Percentiles rank a stretch among this genome's conserved stretches.
Evolutionary conservation across 768 basidiomycete species (phyloP).

Genomic region (Hericium erinaceus): DNA sequence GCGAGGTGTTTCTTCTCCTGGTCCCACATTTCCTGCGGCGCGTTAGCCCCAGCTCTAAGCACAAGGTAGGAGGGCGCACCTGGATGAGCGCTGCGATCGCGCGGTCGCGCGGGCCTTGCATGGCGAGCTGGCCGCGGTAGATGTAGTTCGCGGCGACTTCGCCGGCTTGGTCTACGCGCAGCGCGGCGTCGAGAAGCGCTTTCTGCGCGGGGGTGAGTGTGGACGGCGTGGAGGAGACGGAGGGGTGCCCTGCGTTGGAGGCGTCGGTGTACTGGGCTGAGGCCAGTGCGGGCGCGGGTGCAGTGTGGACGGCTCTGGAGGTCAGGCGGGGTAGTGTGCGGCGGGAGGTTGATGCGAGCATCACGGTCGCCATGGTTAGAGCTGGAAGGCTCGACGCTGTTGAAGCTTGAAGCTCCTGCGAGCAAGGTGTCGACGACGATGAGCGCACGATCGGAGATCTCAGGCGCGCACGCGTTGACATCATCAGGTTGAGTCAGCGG

Average conservation of each 20-base stretch:
- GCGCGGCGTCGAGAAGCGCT: slow-evolving; percentile 46
- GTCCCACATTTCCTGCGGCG: slow-evolving; percentile 88
- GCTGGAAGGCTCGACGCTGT: no score
- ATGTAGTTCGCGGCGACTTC: slow-evolving; percentile 96
- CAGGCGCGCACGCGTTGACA: no score
- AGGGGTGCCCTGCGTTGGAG: slow-evolving; percentile 24
- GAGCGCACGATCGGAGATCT: no score
- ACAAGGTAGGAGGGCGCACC: background rate
- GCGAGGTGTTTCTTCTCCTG: slow-evolving; percentile 87
- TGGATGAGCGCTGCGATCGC: background rate
- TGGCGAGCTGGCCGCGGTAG: slow-evolving; percentile 77
- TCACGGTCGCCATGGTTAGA: no score
- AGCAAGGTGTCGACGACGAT: no score
- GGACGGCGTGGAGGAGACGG: slow-evolving; percentile 45
- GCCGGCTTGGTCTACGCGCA: slow-evolving; percentile 92
- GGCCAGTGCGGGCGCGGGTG: slow-evolving; percentile 14
- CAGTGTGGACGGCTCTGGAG: no score
- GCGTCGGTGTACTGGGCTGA: slow-evolving; percentile 44
- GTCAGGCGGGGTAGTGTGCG: no score
- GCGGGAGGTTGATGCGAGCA: no score
- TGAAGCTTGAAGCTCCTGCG: no score
- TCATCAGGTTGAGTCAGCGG: no score
- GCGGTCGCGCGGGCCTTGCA: slow-evolving; percentile 18
- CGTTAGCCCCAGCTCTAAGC: background rate
- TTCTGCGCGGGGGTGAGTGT: slow-evolving; percentile 42